Evolutionary conservation across 352 stramenopile genomes (phyloP), one percentile per base, ranked within the genome.

Genomic region (Phytophthora fragariaefolia): DNA sequence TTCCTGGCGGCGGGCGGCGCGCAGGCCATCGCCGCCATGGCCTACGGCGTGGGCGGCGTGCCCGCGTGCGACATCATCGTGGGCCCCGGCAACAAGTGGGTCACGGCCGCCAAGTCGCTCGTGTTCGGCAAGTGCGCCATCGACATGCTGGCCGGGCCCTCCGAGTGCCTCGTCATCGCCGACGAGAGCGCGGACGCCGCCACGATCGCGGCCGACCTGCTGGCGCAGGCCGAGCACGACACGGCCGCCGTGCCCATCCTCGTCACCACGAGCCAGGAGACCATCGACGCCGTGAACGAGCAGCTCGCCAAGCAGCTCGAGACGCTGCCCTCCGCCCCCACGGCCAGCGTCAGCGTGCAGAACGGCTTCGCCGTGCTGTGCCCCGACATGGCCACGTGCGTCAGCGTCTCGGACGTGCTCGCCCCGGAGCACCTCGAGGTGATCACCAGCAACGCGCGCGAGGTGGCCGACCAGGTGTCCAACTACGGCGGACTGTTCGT

Each of bases 131-230:
- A 97, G 65, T 99, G 97, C 74, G 97, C 93, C 17, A 99, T 99
- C 76, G 98, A 99, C 82, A 99, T 99, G 98, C 79, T 99, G 27
- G 98, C 98, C 0, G 98, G 98, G 15, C 98, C 98, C 8, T 98
- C 92, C 20, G 98, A 99, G 79, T 98, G 98, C 23, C 87, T 99
- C 49, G 97, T 99, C 2, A 97, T 99, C 76, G 97, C 95, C 12
- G 98, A 99, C 71, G 83, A 94, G 6, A 96, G 79, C 7, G 78
- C 95, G 0, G 87, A 82, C 54, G 72, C 80, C 10, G 75, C 77
- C 24, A 93, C 79, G 1, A 93, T 93, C 58, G 85, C 86, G 2
- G 83, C 86, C 0, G 89, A 96, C 58, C 61, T 96, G 36, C 72
- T 95, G 23, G 87, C 86, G 1, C 88, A 96, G 54, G 96, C 97